Evolutionary conservation across 2,329 filamentous ascomycete species (phyloP).

Genomic region (Cryphonectria naterciae): DNA sequence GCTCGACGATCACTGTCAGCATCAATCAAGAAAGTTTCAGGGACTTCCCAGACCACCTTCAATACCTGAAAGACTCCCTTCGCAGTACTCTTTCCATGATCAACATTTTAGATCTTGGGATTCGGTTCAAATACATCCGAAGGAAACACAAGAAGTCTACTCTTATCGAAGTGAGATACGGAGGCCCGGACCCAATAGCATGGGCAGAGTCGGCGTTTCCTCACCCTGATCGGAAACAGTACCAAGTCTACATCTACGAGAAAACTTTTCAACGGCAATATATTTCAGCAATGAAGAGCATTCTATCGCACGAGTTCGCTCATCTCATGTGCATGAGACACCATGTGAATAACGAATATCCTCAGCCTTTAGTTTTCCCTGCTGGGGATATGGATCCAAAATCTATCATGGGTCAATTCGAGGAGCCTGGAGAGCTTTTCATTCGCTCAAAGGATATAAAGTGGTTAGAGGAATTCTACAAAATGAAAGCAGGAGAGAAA

Average conservation of each 20-base stretch:
- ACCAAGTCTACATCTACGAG: neutral
- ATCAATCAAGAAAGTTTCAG: neutral
- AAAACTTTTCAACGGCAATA: neutral
- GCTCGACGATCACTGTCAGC: neutral
- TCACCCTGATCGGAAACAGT: neutral
- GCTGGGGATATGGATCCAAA: neutral
- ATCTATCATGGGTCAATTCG: neutral
- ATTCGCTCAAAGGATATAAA: neutral
- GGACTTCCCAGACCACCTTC: neutral
- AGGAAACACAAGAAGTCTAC: neutral
- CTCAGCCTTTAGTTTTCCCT: neutral
- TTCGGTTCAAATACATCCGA: neutral
- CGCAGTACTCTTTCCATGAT: neutral
- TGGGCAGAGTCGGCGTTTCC: neutral
- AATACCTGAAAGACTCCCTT: neutral
- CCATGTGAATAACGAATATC: neutral
- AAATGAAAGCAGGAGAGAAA: neutral
- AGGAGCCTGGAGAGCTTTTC: neutral
- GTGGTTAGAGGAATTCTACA: neutral
- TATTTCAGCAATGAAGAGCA: neutral
- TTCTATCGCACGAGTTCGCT: neutral
- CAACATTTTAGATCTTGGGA: neutral
- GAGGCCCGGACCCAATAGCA: neutral
- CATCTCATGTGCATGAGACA: neutral
- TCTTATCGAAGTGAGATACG: neutral